phyloP scores from a whole-genome alignment of 2,329 filamentous ascomycete genomes.

The Colletotrichum salicis region DNA sequence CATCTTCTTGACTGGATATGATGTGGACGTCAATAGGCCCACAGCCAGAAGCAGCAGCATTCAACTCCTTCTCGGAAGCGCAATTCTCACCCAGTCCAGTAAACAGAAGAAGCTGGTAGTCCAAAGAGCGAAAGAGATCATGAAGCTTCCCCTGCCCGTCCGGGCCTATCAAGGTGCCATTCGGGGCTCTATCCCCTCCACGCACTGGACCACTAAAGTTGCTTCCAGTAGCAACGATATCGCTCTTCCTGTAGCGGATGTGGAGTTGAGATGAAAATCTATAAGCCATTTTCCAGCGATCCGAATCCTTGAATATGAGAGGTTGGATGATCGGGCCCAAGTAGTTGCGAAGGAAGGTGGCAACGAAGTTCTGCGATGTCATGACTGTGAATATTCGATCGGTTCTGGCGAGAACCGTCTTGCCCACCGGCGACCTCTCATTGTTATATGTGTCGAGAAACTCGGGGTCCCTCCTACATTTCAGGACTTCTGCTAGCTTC shows the following conservation, averaged over 20 bases:
- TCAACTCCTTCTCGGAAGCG: background rate
- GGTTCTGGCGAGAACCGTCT: constrained; percentile 52
- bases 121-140: background rate
- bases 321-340: constrained; percentile 53
- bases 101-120: background rate
- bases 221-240: constrained; percentile 46
- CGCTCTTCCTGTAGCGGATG: constrained; percentile 53
- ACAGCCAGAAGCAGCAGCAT: constrained; percentile 38
- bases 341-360: constrained; percentile 50
- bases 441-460: constrained; percentile 59
- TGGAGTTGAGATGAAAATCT: constrained; percentile 53
- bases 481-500: constrained; percentile 43
- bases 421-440: constrained; percentile 59
- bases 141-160: constrained; percentile 15
- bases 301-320: constrained; percentile 40
- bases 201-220: constrained; percentile 48
- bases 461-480: constrained; percentile 38
- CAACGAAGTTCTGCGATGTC: constrained; percentile 48
- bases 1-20: background rate
- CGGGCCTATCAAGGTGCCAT: constrained; percentile 43
- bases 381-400: constrained; percentile 53
- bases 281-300: constrained; percentile 42
- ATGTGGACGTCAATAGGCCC: constrained; percentile 35
- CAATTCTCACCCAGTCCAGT: background rate
- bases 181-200: constrained; percentile 59